These are phyloP conservation scores for Trichoderma endophyticum DNA, from an alignment of 2,329 filamentous ascomycete species.

Conservation along the genomic window DNA sequence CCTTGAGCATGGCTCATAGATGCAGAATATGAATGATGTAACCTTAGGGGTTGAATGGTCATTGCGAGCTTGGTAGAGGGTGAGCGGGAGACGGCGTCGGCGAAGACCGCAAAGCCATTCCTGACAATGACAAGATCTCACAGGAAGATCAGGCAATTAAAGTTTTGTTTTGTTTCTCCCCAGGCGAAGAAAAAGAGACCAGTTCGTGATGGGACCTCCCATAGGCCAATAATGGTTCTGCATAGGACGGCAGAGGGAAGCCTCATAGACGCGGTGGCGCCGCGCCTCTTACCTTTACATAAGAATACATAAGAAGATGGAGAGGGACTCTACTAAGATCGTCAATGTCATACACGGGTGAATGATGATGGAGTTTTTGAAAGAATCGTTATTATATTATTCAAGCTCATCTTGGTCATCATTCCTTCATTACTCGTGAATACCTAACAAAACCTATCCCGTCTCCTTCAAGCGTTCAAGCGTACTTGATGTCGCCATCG, in stretches of 20 bases:
- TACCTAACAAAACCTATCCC: not conserved
- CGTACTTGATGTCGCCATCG: slow-evolving; percentile 19
- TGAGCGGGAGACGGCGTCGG: not conserved
- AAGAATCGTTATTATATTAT: not conserved
- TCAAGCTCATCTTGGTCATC: not conserved
- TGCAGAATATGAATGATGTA: not conserved
- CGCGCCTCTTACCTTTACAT: not conserved
- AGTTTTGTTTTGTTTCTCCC: not conserved
- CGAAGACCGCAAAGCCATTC: not conserved
- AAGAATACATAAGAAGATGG: not conserved
- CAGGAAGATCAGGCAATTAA: not conserved
- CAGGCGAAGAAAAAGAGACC: not conserved
- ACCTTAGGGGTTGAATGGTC: not conserved
- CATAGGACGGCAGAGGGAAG: not conserved
- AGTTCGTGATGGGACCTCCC: not conserved
- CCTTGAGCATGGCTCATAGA: not conserved
- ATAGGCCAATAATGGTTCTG: not conserved
- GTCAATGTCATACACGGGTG: not conserved
- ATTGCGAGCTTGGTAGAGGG: not conserved
- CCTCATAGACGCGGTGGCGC: slow-evolving; percentile 1
- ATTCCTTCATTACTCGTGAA: not conserved
- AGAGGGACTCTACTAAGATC: not conserved
- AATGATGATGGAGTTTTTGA: not conserved
- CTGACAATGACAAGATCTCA: not conserved
- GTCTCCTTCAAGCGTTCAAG: not conserved